Evolutionary conservation across 176 grass and related monocot species (phyloP).

Genomic region (Triticum dicoccoides): DNA sequence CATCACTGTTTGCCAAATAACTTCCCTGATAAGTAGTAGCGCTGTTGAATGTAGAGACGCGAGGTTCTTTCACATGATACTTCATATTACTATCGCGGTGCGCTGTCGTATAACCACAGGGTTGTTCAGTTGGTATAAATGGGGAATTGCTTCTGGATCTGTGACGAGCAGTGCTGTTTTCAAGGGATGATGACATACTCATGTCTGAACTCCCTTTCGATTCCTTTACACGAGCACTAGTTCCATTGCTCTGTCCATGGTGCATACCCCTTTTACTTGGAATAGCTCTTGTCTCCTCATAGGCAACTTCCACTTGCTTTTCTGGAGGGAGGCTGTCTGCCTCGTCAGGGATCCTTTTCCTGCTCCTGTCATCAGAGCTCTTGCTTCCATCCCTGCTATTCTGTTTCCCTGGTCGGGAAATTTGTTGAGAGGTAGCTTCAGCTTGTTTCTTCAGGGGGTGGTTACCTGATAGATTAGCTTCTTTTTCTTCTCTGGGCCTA

Average conservation of each 20-base stretch:
- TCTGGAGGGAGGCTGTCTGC: slow-evolving; percentile 42
- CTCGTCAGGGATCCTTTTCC: slow-evolving; percentile 24
- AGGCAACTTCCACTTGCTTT: slow-evolving; percentile 57
- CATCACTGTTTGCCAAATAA: slow-evolving; percentile 3
- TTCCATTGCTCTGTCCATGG: slow-evolving; percentile 28
- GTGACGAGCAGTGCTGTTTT: slow-evolving; percentile 22
- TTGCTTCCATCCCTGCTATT: not conserved
- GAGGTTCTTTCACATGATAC: not conserved
- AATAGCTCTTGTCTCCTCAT: slow-evolving; percentile 36
- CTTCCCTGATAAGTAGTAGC: slow-evolving; percentile 11
- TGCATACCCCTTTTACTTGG: slow-evolving; percentile 24
- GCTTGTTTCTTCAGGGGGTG: slow-evolving; percentile 21
- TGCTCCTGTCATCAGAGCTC: slow-evolving; percentile 12
- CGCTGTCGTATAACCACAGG: not conserved
- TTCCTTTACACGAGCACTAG: slow-evolving; percentile 14
- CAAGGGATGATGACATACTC: slow-evolving; percentile 47
- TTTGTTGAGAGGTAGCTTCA: slow-evolving; percentile 17
- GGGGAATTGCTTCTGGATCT: slow-evolving; percentile 15
- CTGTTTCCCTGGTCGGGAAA: not conserved
- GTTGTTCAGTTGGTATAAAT: not conserved
- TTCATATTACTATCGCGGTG: slow-evolving; percentile 1
- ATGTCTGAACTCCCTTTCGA: slow-evolving; percentile 39
- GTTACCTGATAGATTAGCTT: not conserved
- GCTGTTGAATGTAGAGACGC: not conserved
- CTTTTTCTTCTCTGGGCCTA: slow-evolving; percentile 8